Conservation (phyloP, 1,139 yeast genomes). For the Nakaseomyces nivariensis region DNA sequence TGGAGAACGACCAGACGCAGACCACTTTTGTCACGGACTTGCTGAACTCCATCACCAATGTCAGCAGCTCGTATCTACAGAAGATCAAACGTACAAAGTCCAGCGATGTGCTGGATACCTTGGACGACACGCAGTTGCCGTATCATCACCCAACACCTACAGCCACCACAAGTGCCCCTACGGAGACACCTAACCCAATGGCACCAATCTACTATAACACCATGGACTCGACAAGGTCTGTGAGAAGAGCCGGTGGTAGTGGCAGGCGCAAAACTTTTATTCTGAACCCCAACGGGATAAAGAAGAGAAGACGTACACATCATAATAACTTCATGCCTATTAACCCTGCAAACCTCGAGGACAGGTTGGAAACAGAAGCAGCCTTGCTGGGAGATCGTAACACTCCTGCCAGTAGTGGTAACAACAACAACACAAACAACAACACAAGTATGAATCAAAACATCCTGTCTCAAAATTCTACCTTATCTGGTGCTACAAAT, state of each 20-base stretch:
- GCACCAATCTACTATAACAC: constrained; percentile 2
- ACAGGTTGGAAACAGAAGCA: constrained; percentile 3
- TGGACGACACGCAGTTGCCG: not conserved
- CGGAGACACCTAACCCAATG: not conserved
- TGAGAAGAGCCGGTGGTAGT: no score
- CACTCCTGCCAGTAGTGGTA: not conserved
- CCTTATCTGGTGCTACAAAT: not conserved
- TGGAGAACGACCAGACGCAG: constrained; percentile 1
- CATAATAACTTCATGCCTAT: not conserved
- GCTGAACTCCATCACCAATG: constrained; percentile 24
- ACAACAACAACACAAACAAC: not conserved
- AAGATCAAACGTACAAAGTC: constrained; percentile 8
- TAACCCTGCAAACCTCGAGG: not conserved
- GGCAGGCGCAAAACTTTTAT: constrained; percentile 12
- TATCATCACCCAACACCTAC: constrained; percentile 2
- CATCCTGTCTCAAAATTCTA: not conserved
- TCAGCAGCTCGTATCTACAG: constrained; percentile 19
- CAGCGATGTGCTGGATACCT: not conserved
- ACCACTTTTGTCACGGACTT: constrained; percentile 19
- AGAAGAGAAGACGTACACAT: constrained; percentile 14
- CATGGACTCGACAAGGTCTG: not conserved
- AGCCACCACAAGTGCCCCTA: not conserved
- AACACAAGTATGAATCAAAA: not conserved
- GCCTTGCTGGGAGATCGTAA: constrained; percentile 4
- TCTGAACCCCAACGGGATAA: constrained; percentile 27